phyloP scores from a whole-genome alignment of 2,329 filamentous ascomycete species.

The Atkinsonella texensis region DNA sequence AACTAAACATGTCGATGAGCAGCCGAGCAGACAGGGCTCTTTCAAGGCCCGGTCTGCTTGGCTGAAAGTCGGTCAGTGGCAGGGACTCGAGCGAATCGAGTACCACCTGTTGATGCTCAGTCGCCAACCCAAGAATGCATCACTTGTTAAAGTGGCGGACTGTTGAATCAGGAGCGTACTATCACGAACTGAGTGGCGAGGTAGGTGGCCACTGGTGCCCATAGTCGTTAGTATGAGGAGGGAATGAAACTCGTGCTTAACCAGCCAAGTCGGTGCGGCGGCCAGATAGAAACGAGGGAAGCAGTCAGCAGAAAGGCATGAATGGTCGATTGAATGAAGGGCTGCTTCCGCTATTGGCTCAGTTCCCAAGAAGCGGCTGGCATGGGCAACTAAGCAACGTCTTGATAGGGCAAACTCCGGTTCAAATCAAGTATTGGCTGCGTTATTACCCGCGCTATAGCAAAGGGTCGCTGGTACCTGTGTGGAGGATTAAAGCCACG shows the following conservation, averaged over 20 bases:
- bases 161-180: slow-evolving; percentile 17
- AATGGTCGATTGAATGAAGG: neutral
- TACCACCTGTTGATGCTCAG: slow-evolving; percentile 24
- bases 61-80: slow-evolving; percentile 23
- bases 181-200: slow-evolving; percentile 19
- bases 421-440: slow-evolving; percentile 5
- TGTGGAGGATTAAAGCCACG: slow-evolving; percentile 21
- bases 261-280: slow-evolving; percentile 3
- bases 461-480: slow-evolving; percentile 7
- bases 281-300: slow-evolving; percentile 10
- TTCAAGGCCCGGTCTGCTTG: slow-evolving; percentile 19
- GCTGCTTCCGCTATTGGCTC: slow-evolving; percentile 8
- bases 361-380: slow-evolving; percentile 12
- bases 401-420: slow-evolving; percentile 11
- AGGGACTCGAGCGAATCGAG: slow-evolving; percentile 27
- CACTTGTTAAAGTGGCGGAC: slow-evolving; percentile 23
- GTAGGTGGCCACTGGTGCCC: slow-evolving; percentile 23
- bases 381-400: slow-evolving; percentile 11
- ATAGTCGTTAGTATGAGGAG: slow-evolving; percentile 23
- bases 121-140: slow-evolving; percentile 24
- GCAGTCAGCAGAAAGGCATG: slow-evolving; percentile 7
- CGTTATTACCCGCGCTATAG: slow-evolving; percentile 1
- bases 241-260: slow-evolving; percentile 11
- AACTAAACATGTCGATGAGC: slow-evolving; percentile 27
- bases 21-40: slow-evolving; percentile 19